Base-by-base conservation (phyloP, 225 moss, liverwort and hornwort genomes). In the Antitrichia curtipendula region DNA sequence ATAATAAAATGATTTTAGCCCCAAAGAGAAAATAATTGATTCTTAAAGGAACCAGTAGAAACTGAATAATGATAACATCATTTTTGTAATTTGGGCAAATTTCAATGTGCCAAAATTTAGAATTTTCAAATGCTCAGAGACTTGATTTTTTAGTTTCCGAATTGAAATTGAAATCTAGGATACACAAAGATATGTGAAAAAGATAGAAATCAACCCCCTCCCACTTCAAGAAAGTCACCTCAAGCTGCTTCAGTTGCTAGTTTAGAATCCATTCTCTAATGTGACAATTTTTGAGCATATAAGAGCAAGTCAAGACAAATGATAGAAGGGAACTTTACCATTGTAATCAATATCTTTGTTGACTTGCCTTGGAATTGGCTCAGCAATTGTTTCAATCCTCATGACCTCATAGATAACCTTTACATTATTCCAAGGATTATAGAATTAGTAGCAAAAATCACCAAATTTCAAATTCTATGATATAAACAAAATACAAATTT, bases 391-490 rank as follows among this genome's bases (percentile, higher is more conserved):
- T 45, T 86, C 82, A 53, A 90, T 63, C 64, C 92, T 90, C 43
- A 90, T 2, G 61, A 80, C 45, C 88, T 92, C 90, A 6, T 90
- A 16, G 29, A 92, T 70, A 41, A 90, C 88, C 90, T 92, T 32
- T 16, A 65, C 32, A 24, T 66, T 31, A n/a, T 21, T 34, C 50
- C 54, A 36, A 53, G 47, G 27, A 53, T 52, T 69, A 22, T 40
- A 4, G 9, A 29, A 53, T 59, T 61, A 69, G 58, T 49, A 45
- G 49, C 60, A 8, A 53, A 84, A 41, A 20, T 43, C 12, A 7
- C 41, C 80, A 80, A 29, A 28, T 56, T 80, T 32, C 5, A 32
- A 6, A 23, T 40, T 34, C 18, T 10, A 64, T 64, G 3, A 64
- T n/a, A n/a, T n/a, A 64, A 64, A 17, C 56, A 80, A 63, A 41